Base-by-base conservation (phyloP, 1,284 basidiomycete species). In the Sparassis latifolia region DNA sequence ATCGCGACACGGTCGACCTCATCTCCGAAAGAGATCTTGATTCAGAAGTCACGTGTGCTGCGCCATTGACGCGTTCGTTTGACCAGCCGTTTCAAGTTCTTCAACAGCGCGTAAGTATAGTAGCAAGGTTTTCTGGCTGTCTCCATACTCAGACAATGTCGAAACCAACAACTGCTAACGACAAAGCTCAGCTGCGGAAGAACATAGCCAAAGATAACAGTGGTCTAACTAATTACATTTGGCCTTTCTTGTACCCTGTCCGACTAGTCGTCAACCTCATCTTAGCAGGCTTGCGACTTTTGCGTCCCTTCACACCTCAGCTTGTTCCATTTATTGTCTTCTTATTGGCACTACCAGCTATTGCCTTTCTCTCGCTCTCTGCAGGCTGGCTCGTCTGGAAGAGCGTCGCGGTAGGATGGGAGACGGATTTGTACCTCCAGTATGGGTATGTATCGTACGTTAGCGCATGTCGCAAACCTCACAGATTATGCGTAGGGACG, bases 381-480 rank as follows among this genome's bases (percentile, higher is more conserved):
- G 80, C 87, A 5, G 88, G 87, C 2, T 81, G 76, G 68, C 64
- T 80, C 47, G 84, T 90, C 3, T 89, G 87, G 86, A 79, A 70
- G 54, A 83, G 69, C 56, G 72, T 81, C 4, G 83, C 86, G 10
- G 74, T 79, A 3, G 74, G 77, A 35, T 90, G 88, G 88, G 72
- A 82, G 53, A 65, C 73, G 5, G 75, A 81, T 5, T 53, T 88
- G 30, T 80, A 82, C 64, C 69, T 90, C 10, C 86, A 88, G 69
- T 90, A 89, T 58, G 87, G 87, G 87, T 89, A 64, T 35, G 78
- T 65, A 33, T 45, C 40, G 49, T 47, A 32, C 30, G n/a, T 38
- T 12, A 46, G 30, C 10, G 37, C n/a, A 40, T 47, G 35, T 40
- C 44, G 33, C 45, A 7, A 7, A 12, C 12, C 6, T 7, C 35